A percentile compares a stretch with the other conserved stretches of the same genome.
Evolutionary conservation across 495 filamentous ascomycete genomes (phyloP).

Genomic region (Trypethelium eluteriae): DNA sequence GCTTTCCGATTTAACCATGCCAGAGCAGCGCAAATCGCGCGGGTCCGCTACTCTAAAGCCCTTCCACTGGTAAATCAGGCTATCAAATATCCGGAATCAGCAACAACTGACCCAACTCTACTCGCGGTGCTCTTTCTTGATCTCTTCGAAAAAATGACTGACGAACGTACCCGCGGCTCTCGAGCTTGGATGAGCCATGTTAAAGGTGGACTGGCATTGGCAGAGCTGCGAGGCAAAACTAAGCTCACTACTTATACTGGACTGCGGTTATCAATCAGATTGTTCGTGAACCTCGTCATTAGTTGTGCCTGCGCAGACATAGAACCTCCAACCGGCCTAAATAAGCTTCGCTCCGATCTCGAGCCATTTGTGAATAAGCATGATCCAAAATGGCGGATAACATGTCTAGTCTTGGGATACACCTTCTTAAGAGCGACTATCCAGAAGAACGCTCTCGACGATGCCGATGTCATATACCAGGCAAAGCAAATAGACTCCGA

Average conservation of each 20-base stretch:
- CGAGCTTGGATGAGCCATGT: slow-evolving; percentile 28
- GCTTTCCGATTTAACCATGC: slow-evolving; percentile 14
- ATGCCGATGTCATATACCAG: not conserved
- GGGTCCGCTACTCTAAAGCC: slow-evolving; percentile 22
- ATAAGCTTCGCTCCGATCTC: slow-evolving; percentile 21
- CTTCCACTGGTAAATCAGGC: slow-evolving; percentile 22
- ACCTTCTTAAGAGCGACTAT: slow-evolving; percentile 21
- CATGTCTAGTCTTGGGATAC: slow-evolving; percentile 23
- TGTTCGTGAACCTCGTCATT: slow-evolving; percentile 26
- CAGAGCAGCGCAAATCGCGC: slow-evolving; percentile 14
- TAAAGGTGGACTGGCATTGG: slow-evolving; percentile 27
- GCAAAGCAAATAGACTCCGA: not conserved
- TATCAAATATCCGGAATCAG: slow-evolving; percentile 8
- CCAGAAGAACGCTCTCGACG: not conserved
- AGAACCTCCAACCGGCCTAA: slow-evolving; percentile 22
- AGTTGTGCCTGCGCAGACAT: slow-evolving; percentile 21
- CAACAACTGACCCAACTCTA: slow-evolving; percentile 23
- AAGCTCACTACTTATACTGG: slow-evolving; percentile 15
- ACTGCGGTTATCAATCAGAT: slow-evolving; percentile 18
- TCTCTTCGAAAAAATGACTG: slow-evolving; percentile 30
- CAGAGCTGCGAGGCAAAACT: slow-evolving; percentile 21
- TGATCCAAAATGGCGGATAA: slow-evolving; percentile 25
- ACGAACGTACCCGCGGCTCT: slow-evolving; percentile 16
- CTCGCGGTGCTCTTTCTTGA: slow-evolving; percentile 29
- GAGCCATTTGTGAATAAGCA: slow-evolving; percentile 20